phyloP scores from a whole-genome alignment of 1,284 basidiomycete species.

The Meripilus lineatus region DNA sequence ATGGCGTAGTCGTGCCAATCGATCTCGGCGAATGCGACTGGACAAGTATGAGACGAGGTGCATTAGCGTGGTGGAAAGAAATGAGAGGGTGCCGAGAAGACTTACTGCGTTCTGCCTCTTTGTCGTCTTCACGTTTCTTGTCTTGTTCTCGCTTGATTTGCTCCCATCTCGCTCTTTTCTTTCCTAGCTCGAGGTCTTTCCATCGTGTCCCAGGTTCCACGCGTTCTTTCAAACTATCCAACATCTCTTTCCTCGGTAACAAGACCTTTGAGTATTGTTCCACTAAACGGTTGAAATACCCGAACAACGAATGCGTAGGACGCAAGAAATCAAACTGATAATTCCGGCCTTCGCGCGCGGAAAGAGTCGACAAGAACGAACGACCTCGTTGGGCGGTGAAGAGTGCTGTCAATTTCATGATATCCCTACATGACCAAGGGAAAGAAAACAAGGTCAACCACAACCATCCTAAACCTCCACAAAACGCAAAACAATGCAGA shows the following conservation, averaged over 20 bases:
- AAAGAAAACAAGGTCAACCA: constrained; percentile 11
- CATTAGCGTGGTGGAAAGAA: constrained; percentile 4
- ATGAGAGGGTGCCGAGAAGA: constrained; percentile 19
- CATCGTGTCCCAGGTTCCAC: constrained; percentile 61
- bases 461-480: neutral
- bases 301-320: constrained; percentile 93
- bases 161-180: constrained; percentile 87
- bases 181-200: constrained; percentile 75
- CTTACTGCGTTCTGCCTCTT: constrained; percentile 82
- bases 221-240: constrained; percentile 66
- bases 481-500: too few relatives aligned
- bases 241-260: constrained; percentile 72
- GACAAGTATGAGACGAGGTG: constrained; percentile 10
- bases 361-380: constrained; percentile 81
- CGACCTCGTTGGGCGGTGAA: constrained; percentile 93
- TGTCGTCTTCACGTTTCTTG: constrained; percentile 83
- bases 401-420: constrained; percentile 90
- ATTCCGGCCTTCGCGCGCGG: constrained; percentile 87
- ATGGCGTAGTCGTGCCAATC: constrained; percentile 99
- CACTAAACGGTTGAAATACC: constrained; percentile 95
- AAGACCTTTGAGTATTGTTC: constrained; percentile 95
- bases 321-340: constrained; percentile 98
- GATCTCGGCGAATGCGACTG: constrained; percentile 92
- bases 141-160: constrained; percentile 78
- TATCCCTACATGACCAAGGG: constrained; percentile 79